Percentiles rank a stretch among this genome's conserved stretches.
These are phyloP conservation scores for Plasmodium chabaudi DNA, from an alignment of 169 alveolate genomes.

Conservation along the genomic window DNA sequence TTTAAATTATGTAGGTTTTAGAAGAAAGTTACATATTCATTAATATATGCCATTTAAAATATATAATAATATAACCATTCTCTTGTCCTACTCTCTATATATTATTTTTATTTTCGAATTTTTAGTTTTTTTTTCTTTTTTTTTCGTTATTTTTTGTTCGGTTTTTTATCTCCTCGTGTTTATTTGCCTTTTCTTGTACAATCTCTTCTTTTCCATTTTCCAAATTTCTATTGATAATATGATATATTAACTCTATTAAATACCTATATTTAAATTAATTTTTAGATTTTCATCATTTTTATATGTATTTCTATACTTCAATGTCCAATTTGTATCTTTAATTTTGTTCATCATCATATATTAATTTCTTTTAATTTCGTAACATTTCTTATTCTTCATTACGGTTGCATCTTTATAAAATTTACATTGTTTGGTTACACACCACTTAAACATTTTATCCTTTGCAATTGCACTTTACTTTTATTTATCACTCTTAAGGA, in stretches of 20 bases:
- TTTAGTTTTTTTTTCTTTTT: slow-evolving; percentile 3
- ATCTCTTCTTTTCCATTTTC: not conserved
- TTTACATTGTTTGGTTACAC: not conserved
- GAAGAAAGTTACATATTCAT: slow-evolving; percentile 18
- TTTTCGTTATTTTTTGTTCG: not conserved
- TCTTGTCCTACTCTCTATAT: slow-evolving; percentile 6
- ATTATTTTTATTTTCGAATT: slow-evolving; percentile 1
- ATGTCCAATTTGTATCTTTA: not conserved
- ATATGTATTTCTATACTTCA: not conserved
- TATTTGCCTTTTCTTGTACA: not conserved
- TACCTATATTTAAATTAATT: not conserved
- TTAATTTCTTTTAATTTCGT: not conserved
- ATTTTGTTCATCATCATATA: not conserved
- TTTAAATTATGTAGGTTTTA: not conserved
- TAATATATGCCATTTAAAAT: slow-evolving; percentile 1
- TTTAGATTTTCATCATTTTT: not conserved
- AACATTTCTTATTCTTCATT: not conserved
- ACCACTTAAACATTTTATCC: not conserved
- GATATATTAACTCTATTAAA: not conserved
- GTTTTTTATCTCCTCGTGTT: not conserved
- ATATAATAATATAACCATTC: not conserved
- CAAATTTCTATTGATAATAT: not conserved
- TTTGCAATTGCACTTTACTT: too few relatives aligned
- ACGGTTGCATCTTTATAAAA: not conserved
- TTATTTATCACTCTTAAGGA: too few relatives aligned